phyloP scores from a whole-genome alignment of 371 early-diverging fungal species.

The Mucor velutinosus region DNA sequence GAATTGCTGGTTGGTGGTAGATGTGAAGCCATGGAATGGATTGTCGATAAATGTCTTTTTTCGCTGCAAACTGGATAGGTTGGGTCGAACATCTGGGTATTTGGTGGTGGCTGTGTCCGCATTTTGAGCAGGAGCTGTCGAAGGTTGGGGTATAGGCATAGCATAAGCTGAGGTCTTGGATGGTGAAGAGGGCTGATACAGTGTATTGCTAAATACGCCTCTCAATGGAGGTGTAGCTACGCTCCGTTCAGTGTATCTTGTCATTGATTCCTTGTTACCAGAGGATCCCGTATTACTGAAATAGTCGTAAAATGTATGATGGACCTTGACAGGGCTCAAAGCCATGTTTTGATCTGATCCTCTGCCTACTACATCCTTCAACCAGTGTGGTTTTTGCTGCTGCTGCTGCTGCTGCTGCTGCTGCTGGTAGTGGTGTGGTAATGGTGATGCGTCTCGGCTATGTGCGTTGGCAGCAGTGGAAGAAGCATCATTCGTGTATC shows the following conservation, averaged over 20 bases:
- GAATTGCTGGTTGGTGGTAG: slow-evolving; percentile 28
- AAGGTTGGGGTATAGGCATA: slow-evolving; percentile 17
- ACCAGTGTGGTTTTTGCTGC: neutral
- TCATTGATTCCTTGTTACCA: slow-evolving; percentile 15
- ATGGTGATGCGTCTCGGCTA: neutral
- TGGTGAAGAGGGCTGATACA: slow-evolving; percentile 6
- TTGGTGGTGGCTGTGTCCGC: slow-evolving; percentile 7
- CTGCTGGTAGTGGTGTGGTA: neutral
- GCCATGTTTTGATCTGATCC: neutral
- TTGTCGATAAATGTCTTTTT: slow-evolving; percentile 63
- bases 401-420: neutral
- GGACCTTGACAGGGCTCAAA: slow-evolving; percentile 13
- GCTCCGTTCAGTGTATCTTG: neutral
- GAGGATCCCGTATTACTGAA: slow-evolving; percentile 9
- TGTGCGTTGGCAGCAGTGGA: neutral
- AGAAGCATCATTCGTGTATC: slow-evolving; percentile 1
- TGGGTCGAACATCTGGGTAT: slow-evolving; percentile 8
- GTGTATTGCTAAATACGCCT: slow-evolving; percentile 18
- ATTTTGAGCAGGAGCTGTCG: neutral
- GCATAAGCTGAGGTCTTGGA: neutral
- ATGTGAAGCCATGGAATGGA: slow-evolving; percentile 62
- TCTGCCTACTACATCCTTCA: neutral
- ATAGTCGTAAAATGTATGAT: slow-evolving; percentile 19
- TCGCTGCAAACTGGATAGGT: slow-evolving; percentile 24
- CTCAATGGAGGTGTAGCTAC: slow-evolving; percentile 14